A percentile compares a stretch with the other conserved stretches of the same genome.
Evolutionary conservation across 1,284 basidiomycete genomes (phyloP).

Genomic region (Vanrija sp.): DNA sequence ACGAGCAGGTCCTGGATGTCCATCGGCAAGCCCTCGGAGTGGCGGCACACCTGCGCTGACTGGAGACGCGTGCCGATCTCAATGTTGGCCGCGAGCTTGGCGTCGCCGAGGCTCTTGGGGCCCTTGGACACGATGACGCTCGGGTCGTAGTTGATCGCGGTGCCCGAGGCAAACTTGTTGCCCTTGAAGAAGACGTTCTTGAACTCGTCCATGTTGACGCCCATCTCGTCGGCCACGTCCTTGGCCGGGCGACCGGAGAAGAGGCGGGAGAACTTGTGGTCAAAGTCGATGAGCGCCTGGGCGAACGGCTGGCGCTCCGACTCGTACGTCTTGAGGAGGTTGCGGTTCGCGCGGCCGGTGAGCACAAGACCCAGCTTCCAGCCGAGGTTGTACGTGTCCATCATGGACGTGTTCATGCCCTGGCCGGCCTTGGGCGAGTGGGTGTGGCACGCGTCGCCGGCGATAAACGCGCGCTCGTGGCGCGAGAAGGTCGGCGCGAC

Average conservation of each 20-base stretch:
- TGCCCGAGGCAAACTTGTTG: conserved; percentile 18
- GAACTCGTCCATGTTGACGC: conserved; percentile 20
- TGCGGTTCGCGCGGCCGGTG: conserved; percentile 44
- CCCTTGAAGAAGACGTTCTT: conserved; percentile 17
- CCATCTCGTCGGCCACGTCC: conserved; percentile 18
- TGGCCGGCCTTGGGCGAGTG: conserved; percentile 42
- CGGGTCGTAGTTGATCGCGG: conserved; percentile 16
- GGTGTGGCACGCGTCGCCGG: conserved; percentile 42
- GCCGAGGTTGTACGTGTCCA: conserved; percentile 45
- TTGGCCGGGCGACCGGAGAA: conserved; percentile 24
- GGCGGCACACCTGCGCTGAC: conserved; percentile 13
- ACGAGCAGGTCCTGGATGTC: conserved; percentile 27
- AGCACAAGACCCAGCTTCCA: conserved; percentile 55
- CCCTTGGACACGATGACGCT: conserved; percentile 10
- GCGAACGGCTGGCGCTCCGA: conserved; percentile 48
- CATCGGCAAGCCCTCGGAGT: conserved; percentile 16
- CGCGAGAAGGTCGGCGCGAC: conserved; percentile 21
- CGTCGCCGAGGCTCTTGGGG: conserved; percentile 4
- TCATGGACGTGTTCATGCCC: conserved; percentile 40
- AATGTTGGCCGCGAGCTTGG: conserved; percentile 12
- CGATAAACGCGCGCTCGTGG: conserved; percentile 36
- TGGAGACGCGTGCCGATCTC: conserved; percentile 17
- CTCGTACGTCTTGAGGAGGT: conserved; percentile 51
- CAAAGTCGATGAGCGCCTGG: conserved; percentile 37
- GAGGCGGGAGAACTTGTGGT: conserved; percentile 36